These are phyloP conservation scores for Oryza nivara DNA, from an alignment of 176 grass and related monocot species.

Conservation along the genomic window DNA sequence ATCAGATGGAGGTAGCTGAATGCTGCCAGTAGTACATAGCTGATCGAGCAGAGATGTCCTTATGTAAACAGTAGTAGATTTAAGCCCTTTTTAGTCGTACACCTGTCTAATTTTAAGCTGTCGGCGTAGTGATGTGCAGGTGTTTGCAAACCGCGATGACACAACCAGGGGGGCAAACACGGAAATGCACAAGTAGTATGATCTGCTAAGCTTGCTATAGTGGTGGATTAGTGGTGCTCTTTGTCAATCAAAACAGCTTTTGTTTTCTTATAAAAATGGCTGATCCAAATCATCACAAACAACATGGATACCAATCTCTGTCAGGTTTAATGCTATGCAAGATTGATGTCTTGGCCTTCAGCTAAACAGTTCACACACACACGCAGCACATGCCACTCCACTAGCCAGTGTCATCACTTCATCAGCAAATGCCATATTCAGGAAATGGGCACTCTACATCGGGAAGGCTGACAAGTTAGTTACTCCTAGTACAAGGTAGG, in stretches of 20 bases:
- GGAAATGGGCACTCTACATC: neutral
- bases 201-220: constrained; percentile 1
- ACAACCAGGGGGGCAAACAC: neutral
- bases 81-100: neutral
- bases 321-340: neutral
- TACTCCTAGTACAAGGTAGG: neutral
- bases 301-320: neutral
- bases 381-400: no score
- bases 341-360: neutral
- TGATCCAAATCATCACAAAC: neutral
- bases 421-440: neutral
- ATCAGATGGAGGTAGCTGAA: neutral
- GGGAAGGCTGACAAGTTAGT: constrained; percentile 14
- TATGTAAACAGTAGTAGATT: no score
- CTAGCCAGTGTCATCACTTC: no score
- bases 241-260: neutral
- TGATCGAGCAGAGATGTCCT: neutral
- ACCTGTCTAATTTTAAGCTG: constrained; percentile 1
- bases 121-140: constrained; percentile 3
- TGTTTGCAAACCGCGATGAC: neutral
- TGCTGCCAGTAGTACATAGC: neutral
- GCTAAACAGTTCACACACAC: neutral
- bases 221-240: neutral
- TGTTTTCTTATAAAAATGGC: neutral
- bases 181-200: neutral